Evolutionary conservation across 2,329 filamentous ascomycete species (phyloP).

Genomic region (Corynespora cassiicola): DNA sequence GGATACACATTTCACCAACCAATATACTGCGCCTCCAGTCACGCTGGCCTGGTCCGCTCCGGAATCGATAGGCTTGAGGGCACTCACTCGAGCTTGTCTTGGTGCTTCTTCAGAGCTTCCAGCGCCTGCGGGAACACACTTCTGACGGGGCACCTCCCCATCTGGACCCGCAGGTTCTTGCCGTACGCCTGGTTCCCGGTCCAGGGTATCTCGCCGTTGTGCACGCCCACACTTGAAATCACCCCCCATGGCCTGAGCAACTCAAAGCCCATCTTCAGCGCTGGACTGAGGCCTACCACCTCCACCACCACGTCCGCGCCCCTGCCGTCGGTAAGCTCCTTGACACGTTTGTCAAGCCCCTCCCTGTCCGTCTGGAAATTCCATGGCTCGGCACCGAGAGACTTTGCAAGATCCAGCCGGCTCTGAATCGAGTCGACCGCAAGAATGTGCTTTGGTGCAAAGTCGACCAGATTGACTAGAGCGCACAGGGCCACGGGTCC

Average conservation of each 20-base stretch:
- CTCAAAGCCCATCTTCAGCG: conserved; percentile 56
- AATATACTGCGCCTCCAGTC: too few species aligned
- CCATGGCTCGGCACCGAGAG: conserved; percentile 80
- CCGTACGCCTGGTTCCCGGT: conserved; percentile 56
- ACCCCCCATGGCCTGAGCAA: conserved; percentile 57
- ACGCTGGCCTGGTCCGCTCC: too few species aligned
- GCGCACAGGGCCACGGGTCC: conserved; percentile 83
- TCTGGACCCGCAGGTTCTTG: conserved; percentile 58
- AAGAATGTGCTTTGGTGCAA: conserved; percentile 76
- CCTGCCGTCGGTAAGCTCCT: conserved; percentile 76
- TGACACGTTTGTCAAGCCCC: conserved; percentile 71
- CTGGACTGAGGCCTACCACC: conserved; percentile 56
- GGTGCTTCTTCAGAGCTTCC: conserved; percentile 53
- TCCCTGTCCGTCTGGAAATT: conserved; percentile 75
- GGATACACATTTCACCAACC: too few species aligned
- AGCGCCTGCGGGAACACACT: conserved; percentile 57
- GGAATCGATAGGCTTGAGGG: too few species aligned
- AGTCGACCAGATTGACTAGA: conserved; percentile 76
- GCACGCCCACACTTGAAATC: conserved; percentile 57
- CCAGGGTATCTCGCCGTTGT: conserved; percentile 57
- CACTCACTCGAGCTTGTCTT: conserved; percentile 54
- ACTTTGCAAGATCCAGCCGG: conserved; percentile 74
- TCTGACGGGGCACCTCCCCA: conserved; percentile 58
- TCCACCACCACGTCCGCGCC: conserved; percentile 84
- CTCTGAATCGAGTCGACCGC: conserved; percentile 80